phyloP scores from a whole-genome alignment of 176 grass and related monocot genomes.

The Bothriochloa decipiens region DNA sequence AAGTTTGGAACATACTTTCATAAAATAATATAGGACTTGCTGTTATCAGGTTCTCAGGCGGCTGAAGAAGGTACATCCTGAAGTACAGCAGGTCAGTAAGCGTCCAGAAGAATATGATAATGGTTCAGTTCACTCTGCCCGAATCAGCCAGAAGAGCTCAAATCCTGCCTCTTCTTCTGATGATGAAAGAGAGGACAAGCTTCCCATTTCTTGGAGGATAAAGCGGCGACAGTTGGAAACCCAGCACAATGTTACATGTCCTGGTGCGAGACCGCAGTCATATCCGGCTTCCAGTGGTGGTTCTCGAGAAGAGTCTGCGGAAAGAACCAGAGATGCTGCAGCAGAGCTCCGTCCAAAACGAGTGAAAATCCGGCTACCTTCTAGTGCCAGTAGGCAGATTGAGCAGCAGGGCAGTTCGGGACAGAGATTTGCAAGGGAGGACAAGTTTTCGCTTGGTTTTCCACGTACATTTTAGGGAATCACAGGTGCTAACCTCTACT shows the following conservation, averaged over 20 bases:
- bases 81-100: constrained; percentile 40
- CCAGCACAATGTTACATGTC: constrained; percentile 15
- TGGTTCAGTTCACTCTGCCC: constrained; percentile 21
- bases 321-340: constrained; percentile 35
- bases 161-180: constrained; percentile 48
- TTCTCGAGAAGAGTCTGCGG: constrained; percentile 22
- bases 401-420: constrained; percentile 42
- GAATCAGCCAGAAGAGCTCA: constrained; percentile 14
- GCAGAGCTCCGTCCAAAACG: constrained; percentile 47
- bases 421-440: constrained; percentile 43
- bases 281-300: constrained; percentile 23
- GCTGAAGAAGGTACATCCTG: constrained; percentile 69
- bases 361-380: constrained; percentile 51
- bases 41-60: constrained; percentile 73
- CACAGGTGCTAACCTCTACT: constrained; percentile 49
- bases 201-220: constrained; percentile 51
- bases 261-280: constrained; percentile 24
- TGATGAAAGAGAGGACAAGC: constrained; percentile 52
- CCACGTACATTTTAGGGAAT: constrained; percentile 45
- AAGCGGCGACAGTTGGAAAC: constrained; percentile 43
- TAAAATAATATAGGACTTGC: constrained; percentile 9
- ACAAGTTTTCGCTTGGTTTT: constrained; percentile 36
- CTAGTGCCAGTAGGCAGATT: constrained; percentile 27
- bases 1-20: constrained; percentile 24
- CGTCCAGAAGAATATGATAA: constrained; percentile 27